Percentiles rank a stretch among this genome's conserved stretches.
Conservation (phyloP, 176 grass and related monocot species). For the Ampelocalamus luodianensis region DNA sequence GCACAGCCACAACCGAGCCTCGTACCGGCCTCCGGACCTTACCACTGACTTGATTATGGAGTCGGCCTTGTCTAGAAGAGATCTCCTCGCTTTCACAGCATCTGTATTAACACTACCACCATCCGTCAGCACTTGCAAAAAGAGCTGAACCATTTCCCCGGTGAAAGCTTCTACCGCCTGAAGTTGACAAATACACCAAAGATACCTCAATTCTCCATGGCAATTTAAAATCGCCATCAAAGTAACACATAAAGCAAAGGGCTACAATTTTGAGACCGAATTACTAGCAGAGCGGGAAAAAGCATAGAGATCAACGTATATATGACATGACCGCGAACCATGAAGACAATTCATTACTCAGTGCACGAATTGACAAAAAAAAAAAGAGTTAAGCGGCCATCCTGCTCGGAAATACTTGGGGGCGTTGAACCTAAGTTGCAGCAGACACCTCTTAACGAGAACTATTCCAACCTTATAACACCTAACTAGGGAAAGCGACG, state of each 20-base stretch:
- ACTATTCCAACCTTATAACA: neutral
- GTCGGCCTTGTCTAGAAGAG: constrained; percentile 54
- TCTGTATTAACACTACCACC: constrained; percentile 25
- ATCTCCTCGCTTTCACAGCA: constrained; percentile 58
- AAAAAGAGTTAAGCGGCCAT: neutral
- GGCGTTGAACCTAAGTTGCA: too few relatives aligned
- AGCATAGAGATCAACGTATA: neutral
- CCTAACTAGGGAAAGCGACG: too few relatives aligned
- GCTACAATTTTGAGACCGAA: neutral
- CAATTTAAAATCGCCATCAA: neutral
- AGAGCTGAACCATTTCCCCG: constrained; percentile 62
- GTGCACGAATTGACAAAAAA: neutral
- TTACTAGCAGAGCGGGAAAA: neutral
- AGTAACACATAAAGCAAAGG: neutral
- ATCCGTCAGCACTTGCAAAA: constrained; percentile 49
- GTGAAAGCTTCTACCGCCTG: constrained; percentile 17
- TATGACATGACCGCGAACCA: neutral
- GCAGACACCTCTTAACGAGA: neutral
- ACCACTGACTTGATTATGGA: constrained; percentile 66
- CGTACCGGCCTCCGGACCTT: constrained; percentile 57
- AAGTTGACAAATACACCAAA: constrained; percentile 8
- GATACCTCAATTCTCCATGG: neutral
- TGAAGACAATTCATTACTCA: neutral
- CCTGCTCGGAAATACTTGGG: neutral
- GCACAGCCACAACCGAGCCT: constrained; percentile 81